Percentiles rank a stretch among this genome's conserved stretches.
Evolutionary conservation across 2,329 filamentous ascomycete species (phyloP).

Genomic region (Arthrobotrys entomopaga): DNA sequence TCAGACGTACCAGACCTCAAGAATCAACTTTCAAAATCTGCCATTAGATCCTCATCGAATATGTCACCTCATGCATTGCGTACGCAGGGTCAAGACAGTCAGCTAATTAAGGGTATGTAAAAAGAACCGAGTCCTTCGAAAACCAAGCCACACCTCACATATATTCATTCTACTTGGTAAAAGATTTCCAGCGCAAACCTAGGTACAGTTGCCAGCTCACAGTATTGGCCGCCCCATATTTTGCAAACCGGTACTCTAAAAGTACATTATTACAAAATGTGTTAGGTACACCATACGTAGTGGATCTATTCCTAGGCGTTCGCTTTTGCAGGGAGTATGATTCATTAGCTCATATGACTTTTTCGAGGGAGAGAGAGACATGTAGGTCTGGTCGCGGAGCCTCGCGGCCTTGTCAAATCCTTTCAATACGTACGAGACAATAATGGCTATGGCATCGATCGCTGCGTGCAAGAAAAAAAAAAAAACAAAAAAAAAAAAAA

Average conservation of each 20-base stretch:
- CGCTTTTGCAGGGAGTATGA: conserved; percentile 26
- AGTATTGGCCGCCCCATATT: conserved; percentile 4
- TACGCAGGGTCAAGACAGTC: no score
- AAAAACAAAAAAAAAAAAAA: background rate
- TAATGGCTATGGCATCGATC: no score
- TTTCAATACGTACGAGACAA: conserved; percentile 27
- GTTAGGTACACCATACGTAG: conserved; percentile 1
- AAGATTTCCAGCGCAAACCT: background rate
- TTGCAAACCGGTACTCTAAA: background rate
- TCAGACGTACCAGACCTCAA: no score
- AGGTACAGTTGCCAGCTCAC: conserved; percentile 8
- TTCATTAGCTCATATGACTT: conserved; percentile 37
- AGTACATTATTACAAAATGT: background rate
- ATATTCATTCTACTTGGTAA: no score
- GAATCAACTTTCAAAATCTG: no score
- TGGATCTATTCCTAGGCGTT: conserved; percentile 1
- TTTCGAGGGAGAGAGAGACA: background rate
- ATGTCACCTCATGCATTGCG: conserved; percentile 12
- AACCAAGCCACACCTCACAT: conserved; percentile 3
- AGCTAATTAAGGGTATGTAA: no score
- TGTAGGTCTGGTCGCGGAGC: conserved; percentile 14
- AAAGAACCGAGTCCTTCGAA: background rate
- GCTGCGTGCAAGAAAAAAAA: no score
- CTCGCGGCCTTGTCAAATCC: conserved; percentile 23
- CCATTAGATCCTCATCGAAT: conserved; percentile 10